Conservation (phyloP, 192 early-diverging fungal genomes). For the Coemansia sp. region DNA sequence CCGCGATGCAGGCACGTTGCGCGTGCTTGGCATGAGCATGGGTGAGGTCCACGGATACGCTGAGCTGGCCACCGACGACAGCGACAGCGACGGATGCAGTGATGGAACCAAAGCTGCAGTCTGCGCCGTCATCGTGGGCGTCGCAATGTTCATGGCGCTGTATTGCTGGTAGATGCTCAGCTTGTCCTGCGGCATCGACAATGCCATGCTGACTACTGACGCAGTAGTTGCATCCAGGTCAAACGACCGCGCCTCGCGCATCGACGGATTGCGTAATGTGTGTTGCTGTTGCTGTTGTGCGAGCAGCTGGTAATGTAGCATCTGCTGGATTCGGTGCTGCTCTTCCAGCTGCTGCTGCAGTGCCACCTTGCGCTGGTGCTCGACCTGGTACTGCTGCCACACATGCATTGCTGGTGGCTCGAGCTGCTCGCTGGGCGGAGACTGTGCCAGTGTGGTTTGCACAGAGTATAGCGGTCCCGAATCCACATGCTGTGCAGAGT, state of each 20-base stretch:
- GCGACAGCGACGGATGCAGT: conserved; percentile 5
- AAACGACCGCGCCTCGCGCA: conserved; percentile 7
- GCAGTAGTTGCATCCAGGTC: conserved; percentile 15
- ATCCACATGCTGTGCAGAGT: too few relatives aligned
- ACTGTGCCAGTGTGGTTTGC: neutral
- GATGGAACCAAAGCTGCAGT: neutral
- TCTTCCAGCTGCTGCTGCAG: conserved; percentile 37
- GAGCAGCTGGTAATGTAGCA: conserved; percentile 24
- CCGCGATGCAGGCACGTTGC: neutral
- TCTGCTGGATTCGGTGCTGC: conserved; percentile 32
- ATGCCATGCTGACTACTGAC: conserved; percentile 16
- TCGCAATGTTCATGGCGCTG: neutral
- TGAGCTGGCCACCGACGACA: conserved; percentile 9
- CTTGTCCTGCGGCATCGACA: conserved; percentile 11
- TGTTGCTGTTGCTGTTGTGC: conserved; percentile 21
- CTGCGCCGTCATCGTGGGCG: neutral
- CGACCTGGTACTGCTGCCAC: conserved; percentile 49
- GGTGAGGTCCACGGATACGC: conserved; percentile 8
- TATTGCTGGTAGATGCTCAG: neutral
- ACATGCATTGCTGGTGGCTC: conserved; percentile 20
- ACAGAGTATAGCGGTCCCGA: conserved; percentile 9
- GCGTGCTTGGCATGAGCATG: neutral
- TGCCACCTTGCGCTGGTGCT: conserved; percentile 32
- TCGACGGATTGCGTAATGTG: neutral
- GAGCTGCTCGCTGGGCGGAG: conserved; percentile 7